Evolutionary conservation across 495 filamentous ascomycete species (phyloP).

Genomic region (Lineolata rhizophorae): DNA sequence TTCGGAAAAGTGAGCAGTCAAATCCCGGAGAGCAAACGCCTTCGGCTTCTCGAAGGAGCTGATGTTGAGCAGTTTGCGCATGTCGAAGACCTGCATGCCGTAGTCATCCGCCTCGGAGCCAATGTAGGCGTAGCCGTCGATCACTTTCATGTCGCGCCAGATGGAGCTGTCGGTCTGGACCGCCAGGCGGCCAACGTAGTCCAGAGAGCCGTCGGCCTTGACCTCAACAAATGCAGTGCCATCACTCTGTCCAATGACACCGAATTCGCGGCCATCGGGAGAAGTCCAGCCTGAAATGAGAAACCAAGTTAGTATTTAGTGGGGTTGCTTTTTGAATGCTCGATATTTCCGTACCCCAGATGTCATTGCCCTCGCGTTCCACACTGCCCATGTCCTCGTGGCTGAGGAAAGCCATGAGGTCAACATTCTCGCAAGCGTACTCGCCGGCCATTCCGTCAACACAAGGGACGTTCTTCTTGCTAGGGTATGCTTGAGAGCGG

Average conservation of each 20-base stretch:
- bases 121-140: slow-evolving; percentile 26
- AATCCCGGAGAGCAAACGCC: slow-evolving; percentile 2
- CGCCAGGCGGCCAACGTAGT: slow-evolving; percentile 17
- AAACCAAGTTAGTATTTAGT: no score
- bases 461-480: neutral
- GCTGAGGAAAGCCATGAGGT: neutral
- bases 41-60: slow-evolving; percentile 1
- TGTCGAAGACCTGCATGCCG: slow-evolving; percentile 31
- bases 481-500: no score
- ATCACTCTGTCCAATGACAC: slow-evolving; percentile 6
- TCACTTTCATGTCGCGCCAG: slow-evolving; percentile 29
- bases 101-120: slow-evolving; percentile 27
- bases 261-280: slow-evolving; percentile 6
- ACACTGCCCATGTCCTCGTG: neutral
- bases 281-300: no score
- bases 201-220: slow-evolving; percentile 2
- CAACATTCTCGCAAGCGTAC: neutral
- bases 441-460: neutral
- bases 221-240: slow-evolving; percentile 8
- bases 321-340: no score
- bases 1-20: slow-evolving; percentile 3
- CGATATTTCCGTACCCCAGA: no score
- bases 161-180: slow-evolving; percentile 19
- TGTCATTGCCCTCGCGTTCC: neutral
- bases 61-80: slow-evolving; percentile 17